A percentile compares a stretch with the other conserved stretches of the same genome.
Conservation (phyloP, 495 filamentous ascomycete species). For the Penicillium cosmopolitanum region DNA sequence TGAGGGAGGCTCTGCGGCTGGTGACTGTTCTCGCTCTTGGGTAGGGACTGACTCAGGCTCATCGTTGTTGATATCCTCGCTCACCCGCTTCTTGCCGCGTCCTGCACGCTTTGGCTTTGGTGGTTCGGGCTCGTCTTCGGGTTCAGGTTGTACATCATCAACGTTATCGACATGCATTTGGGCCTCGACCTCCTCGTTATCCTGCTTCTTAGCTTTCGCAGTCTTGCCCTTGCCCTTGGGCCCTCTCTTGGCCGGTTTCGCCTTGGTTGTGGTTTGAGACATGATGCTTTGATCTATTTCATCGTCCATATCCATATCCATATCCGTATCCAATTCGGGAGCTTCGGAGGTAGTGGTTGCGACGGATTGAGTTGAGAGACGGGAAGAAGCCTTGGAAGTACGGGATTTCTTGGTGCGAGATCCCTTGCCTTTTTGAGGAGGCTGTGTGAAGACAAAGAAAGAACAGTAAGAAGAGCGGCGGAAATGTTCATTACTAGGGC, state of each 20-base stretch:
- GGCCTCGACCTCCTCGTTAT: conserved; percentile 51
- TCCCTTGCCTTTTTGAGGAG: conserved; percentile 47
- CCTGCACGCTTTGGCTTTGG: conserved; percentile 48
- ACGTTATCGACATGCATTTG: conserved; percentile 37
- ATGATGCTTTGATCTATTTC: conserved; percentile 72
- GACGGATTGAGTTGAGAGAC: conserved; percentile 71
- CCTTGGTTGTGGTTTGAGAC: conserved; percentile 54
- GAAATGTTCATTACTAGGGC: conserved; percentile 77
- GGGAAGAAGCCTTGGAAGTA: conserved; percentile 65
- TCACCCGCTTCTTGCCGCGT: conserved; percentile 67
- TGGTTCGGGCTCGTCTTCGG: conserved; percentile 9
- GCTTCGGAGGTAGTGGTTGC: conserved; percentile 57
- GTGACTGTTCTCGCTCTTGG: conserved; percentile 25
- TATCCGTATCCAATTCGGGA: conserved; percentile 56
- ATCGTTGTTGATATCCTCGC: conserved; percentile 61
- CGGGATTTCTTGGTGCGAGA: conserved; percentile 58
- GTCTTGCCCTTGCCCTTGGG: conserved; percentile 43
- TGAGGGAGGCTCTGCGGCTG: conserved; percentile 57
- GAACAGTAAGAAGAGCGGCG: conserved; percentile 75
- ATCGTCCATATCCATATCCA: conserved; percentile 58
- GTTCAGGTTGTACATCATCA: conserved; percentile 34
- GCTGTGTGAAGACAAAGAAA: conserved; percentile 69
- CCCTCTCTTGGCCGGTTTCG: conserved; percentile 55
- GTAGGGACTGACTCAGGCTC: conserved; percentile 29
- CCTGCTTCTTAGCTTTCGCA: conserved; percentile 60